Evolutionary conservation across 345 rosid genomes (phyloP).

Genomic region (Linum usitatissimum): DNA sequence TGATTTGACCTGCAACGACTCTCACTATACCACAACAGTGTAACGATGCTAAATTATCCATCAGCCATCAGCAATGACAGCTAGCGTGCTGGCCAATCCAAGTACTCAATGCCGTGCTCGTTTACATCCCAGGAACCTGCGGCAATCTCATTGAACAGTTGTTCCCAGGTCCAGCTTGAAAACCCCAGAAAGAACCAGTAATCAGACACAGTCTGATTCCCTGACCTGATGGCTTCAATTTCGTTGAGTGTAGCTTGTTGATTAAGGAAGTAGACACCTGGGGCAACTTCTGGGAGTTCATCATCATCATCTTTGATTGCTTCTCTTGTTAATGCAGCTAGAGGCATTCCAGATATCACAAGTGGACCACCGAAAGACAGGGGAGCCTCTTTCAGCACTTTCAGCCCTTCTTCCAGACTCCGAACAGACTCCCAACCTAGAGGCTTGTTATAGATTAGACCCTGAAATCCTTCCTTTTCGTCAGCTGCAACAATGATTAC

Average conservation of each 20-base stretch:
- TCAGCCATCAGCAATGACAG: background rate
- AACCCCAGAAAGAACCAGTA: constrained; percentile 91
- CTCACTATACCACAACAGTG: too few relatives aligned
- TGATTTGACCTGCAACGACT: too few relatives aligned
- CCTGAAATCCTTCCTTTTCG: constrained; percentile 43
- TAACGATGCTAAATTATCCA: too few relatives aligned
- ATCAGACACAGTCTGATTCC: constrained; percentile 31
- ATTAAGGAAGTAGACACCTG: constrained; percentile 63
- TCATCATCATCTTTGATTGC: constrained; percentile 6
- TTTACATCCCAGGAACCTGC: constrained; percentile 62
- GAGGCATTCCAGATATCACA: constrained; percentile 42
- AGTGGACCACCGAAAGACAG: constrained; percentile 74
- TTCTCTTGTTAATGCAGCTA: constrained; percentile 50
- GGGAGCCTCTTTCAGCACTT: constrained; percentile 54
- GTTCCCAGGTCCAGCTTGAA: constrained; percentile 74
- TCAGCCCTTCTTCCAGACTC: constrained; percentile 37
- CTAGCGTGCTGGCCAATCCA: constrained; percentile 43
- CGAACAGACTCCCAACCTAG: constrained; percentile 60
- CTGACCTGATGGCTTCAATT: constrained; percentile 40
- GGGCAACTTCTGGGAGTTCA: constrained; percentile 38
- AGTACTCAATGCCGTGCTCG: constrained; percentile 16
- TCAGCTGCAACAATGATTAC: constrained; percentile 57
- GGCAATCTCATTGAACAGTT: constrained; percentile 54
- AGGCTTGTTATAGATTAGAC: constrained; percentile 68
- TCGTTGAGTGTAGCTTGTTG: constrained; percentile 36